These are phyloP conservation scores for Irpex sp. DNA, from an alignment of 1,284 basidiomycete genomes.

Conservation along the genomic window DNA sequence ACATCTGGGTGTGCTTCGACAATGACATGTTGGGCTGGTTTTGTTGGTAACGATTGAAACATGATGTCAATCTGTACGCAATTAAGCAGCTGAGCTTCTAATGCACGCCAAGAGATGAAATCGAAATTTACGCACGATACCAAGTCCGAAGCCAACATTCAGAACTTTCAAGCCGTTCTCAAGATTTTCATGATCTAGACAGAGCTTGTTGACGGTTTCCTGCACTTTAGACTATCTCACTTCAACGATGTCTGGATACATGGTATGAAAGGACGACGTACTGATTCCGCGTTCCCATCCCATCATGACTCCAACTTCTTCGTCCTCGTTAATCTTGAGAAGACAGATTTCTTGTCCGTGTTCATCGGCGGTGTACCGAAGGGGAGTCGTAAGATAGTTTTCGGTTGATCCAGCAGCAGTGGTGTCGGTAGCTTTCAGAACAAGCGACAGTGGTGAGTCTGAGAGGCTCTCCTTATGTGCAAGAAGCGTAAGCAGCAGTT, in stretches of 20 bases:
- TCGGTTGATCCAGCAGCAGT: conserved; percentile 75
- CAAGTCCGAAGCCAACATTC: conserved; percentile 94
- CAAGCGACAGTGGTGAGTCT: conserved; percentile 40
- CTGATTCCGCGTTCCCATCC: conserved; percentile 88
- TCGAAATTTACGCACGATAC: conserved; percentile 65
- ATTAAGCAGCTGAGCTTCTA: neutral
- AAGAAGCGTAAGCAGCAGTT: conserved; percentile 64
- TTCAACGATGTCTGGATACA: conserved; percentile 12
- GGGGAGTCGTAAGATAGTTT: conserved; percentile 69
- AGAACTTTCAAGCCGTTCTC: conserved; percentile 63
- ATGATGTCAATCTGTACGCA: conserved; percentile 71
- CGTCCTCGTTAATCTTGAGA: conserved; percentile 65
- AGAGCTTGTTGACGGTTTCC: conserved; percentile 64
- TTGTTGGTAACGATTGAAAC: conserved; percentile 66
- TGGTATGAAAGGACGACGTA: conserved; percentile 27
- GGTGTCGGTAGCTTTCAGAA: conserved; percentile 54
- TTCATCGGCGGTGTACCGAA: conserved; percentile 72
- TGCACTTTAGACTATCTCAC: conserved; percentile 47
- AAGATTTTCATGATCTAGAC: conserved; percentile 45
- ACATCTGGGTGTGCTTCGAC: conserved; percentile 96
- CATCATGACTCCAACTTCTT: conserved; percentile 92
- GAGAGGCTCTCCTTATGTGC: conserved; percentile 36
- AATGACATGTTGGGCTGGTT: conserved; percentile 80
- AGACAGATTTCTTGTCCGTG: conserved; percentile 82
- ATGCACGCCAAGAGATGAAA: neutral